Conservation (phyloP, 176 grass and related monocot species). For the Coix lacrymajobi region DNA sequence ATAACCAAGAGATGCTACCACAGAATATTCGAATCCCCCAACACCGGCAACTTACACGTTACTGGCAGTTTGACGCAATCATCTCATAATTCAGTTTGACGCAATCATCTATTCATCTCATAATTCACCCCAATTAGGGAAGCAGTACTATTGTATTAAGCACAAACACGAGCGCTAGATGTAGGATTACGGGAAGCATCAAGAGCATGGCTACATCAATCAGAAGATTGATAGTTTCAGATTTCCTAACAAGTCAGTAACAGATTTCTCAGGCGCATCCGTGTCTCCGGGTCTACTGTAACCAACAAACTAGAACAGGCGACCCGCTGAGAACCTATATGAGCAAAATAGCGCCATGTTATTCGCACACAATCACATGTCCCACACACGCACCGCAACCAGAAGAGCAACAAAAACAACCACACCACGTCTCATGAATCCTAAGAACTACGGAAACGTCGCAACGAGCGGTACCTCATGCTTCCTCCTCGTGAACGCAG, state of each 20-base stretch:
- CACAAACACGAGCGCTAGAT: background rate
- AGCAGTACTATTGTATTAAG: background rate
- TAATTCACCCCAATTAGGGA: background rate
- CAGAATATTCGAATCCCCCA: background rate
- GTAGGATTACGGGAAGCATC: background rate
- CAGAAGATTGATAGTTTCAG: background rate
- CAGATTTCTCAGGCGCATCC: background rate
- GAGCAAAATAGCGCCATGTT: background rate
- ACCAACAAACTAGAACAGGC: background rate
- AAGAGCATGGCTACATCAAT: background rate
- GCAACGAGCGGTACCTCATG: constrained; percentile 32
- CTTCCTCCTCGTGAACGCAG: background rate
- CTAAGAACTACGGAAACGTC: background rate
- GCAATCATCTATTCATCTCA: background rate
- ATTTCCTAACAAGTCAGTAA: background rate
- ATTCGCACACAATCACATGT: background rate
- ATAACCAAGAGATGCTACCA: background rate
- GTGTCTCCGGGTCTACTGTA: background rate
- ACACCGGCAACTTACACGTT: background rate
- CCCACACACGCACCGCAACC: background rate
- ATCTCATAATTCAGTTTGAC: background rate
- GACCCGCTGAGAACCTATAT: background rate
- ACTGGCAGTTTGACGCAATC: background rate
- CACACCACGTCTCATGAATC: background rate
- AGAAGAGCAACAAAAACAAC: background rate